These are phyloP conservation scores for Tanozyma kutaoensis DNA, from an alignment of 805 yeast genomes.

Conservation along the genomic window DNA sequence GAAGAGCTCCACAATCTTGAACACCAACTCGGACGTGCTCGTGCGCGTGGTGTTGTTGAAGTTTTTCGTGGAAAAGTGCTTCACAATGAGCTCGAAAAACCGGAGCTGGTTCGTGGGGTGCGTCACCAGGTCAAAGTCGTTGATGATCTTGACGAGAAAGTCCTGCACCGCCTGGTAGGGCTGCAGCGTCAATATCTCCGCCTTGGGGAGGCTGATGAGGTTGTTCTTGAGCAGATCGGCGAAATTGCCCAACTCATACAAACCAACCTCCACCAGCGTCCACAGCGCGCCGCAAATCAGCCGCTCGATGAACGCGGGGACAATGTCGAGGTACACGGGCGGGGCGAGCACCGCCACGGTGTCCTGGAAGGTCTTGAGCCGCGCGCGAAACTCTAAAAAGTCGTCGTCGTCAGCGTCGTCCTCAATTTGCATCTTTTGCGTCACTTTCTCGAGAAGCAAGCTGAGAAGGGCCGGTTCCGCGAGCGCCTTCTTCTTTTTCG, in stretches of 20 bases:
- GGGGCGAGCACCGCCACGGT: conserved; percentile 50
- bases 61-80: conserved; percentile 53
- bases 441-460: conserved; percentile 52
- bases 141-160: conserved; percentile 41
- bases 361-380: conserved; percentile 72
- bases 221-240: conserved; percentile 74
- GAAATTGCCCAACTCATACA: conserved; percentile 66
- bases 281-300: conserved; percentile 32
- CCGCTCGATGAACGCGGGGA: conserved; percentile 43
- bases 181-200: conserved; percentile 49
- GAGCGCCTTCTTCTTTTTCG: conserved; percentile 39
- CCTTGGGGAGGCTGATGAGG: conserved; percentile 55
- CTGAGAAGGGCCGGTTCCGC: conserved; percentile 37
- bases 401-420: conserved; percentile 64
- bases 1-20: conserved; percentile 62
- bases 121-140: conserved; percentile 26
- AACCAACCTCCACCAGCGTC: conserved; percentile 78
- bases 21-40: conserved; percentile 33
- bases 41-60: conserved; percentile 12
- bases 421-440: conserved; percentile 71
- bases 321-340: conserved; percentile 43
- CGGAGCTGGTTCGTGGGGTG: conserved; percentile 76
- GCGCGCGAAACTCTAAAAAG: conserved; percentile 66
- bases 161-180: conserved; percentile 52
- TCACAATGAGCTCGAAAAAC: conserved; percentile 76